These are phyloP conservation scores for Naganishia sp. DNA, from an alignment of 1,284 basidiomycete genomes.

Conservation along the genomic window DNA sequence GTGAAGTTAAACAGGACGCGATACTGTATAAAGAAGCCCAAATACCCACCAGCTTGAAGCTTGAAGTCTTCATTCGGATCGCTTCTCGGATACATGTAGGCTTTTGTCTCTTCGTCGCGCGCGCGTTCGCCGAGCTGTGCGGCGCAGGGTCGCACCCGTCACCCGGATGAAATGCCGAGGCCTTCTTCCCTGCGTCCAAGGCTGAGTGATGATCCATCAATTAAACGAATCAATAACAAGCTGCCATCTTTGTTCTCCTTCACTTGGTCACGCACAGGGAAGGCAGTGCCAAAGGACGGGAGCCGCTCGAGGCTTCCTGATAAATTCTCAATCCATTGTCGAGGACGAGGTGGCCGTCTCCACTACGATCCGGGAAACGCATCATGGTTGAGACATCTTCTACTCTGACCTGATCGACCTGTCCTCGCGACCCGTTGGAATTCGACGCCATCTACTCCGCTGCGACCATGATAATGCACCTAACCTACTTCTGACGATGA, in stretches of 20 bases:
- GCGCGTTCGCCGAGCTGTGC: background rate
- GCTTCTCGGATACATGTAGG: background rate
- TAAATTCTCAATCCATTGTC: too few species aligned
- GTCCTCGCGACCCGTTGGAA: background rate
- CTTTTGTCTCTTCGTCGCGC: background rate
- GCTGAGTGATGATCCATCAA: background rate
- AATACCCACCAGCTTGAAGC: too few species aligned
- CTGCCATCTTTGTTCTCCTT: conserved; percentile 1
- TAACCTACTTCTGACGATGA: background rate
- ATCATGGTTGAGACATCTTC: conserved; percentile 20
- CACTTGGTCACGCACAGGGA: background rate
- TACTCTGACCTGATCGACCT: background rate
- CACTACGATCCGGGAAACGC: too few species aligned
- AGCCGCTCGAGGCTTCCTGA: too few species aligned
- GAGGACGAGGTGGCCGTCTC: background rate
- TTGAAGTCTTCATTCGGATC: too few species aligned
- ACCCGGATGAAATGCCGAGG: background rate
- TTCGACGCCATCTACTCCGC: background rate
- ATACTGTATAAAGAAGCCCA: too few species aligned
- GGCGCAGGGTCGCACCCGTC: conserved; percentile 1
- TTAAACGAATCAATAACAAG: conserved; percentile 2
- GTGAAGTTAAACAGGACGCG: too few species aligned
- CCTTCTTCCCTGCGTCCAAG: background rate
- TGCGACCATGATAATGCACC: background rate
- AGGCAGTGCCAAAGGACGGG: conserved; percentile 13